phyloP scores from a whole-genome alignment of 2,329 filamentous ascomycete genomes.

The Cadophora gregata region DNA sequence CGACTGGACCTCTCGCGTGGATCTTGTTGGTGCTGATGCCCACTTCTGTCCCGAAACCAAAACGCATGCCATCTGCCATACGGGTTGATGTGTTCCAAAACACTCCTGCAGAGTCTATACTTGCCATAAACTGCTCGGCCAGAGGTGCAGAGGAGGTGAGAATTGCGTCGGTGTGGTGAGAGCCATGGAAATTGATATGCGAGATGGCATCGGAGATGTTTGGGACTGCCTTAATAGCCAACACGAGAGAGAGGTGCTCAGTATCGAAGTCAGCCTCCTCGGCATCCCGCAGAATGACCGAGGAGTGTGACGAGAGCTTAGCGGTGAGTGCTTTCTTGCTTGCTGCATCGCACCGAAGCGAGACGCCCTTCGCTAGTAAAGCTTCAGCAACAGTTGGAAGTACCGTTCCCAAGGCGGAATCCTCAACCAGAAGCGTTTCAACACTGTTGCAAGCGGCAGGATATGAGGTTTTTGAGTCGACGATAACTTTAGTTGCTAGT shows the following conservation, averaged over 20 bases:
- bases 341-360: slow-evolving; percentile 76
- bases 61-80: slow-evolving; percentile 95
- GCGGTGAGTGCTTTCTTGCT: slow-evolving; percentile 68
- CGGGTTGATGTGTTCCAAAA: slow-evolving; percentile 98
- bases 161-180: slow-evolving; percentile 93
- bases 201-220: slow-evolving; percentile 73
- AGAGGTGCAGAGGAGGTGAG: slow-evolving; percentile 71
- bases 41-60: slow-evolving; percentile 97
- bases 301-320: slow-evolving; percentile 50
- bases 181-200: slow-evolving; percentile 92
- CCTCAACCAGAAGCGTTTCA: slow-evolving; percentile 90
- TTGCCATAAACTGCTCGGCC: slow-evolving; percentile 83
- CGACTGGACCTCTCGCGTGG: slow-evolving; percentile 90
- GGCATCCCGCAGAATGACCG: slow-evolving; percentile 66
- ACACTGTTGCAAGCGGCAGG: slow-evolving; percentile 93
- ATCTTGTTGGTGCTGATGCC: slow-evolving; percentile 99
- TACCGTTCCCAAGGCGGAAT: slow-evolving; percentile 67
- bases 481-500: slow-evolving; percentile 76
- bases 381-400: slow-evolving; percentile 77
- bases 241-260: slow-evolving; percentile 84
- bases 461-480: slow-evolving; percentile 94
- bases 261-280: slow-evolving; percentile 78
- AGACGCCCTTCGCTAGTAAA: slow-evolving; percentile 78
- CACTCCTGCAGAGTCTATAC: slow-evolving; percentile 86
- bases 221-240: slow-evolving; percentile 82